Evolutionary conservation across 768 basidiomycete species (phyloP).

Genomic region (Russula sp.): DNA sequence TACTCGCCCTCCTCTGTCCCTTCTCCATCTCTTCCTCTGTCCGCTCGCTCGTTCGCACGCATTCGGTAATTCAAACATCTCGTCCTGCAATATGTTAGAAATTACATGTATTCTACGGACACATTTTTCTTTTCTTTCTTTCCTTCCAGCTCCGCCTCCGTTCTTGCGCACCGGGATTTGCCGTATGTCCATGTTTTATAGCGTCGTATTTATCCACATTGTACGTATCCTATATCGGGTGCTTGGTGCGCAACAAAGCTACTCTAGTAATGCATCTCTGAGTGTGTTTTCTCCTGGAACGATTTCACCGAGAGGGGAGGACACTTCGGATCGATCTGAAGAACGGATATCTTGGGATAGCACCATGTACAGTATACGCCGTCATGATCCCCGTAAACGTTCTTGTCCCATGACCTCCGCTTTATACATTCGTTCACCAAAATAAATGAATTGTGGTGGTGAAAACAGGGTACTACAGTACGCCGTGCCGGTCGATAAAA

Average conservation of each 20-base stretch:
- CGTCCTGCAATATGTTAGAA: constrained; percentile 24
- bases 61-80: constrained; percentile 21
- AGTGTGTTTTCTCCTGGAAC: constrained; percentile 1
- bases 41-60: constrained; percentile 5
- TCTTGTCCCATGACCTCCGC: constrained; percentile 15
- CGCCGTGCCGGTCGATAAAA: constrained; percentile 7
- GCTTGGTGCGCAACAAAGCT: constrained; percentile 24
- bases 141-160: constrained; percentile 14
- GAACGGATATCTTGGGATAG: constrained; percentile 1
- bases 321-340: constrained; percentile 13
- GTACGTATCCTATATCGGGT: constrained; percentile 24
- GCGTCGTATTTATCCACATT: constrained; percentile 29
- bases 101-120: constrained; percentile 24
- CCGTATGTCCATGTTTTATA: constrained; percentile 31
- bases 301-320: constrained; percentile 1
- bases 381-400: constrained; percentile 5
- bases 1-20: neutral
- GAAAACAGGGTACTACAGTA: constrained; percentile 15
- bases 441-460: constrained; percentile 7
- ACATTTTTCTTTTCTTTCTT: constrained; percentile 21
- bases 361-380: neutral
- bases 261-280: constrained; percentile 21
- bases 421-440: constrained; percentile 4
- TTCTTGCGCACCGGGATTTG: constrained; percentile 26
- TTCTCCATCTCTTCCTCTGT: neutral